Percentiles rank a stretch among this genome's conserved stretches.
Evolutionary conservation across 2,329 filamentous ascomycete species (phyloP).

Genomic region (Pseudogymnoascus sp.): DNA sequence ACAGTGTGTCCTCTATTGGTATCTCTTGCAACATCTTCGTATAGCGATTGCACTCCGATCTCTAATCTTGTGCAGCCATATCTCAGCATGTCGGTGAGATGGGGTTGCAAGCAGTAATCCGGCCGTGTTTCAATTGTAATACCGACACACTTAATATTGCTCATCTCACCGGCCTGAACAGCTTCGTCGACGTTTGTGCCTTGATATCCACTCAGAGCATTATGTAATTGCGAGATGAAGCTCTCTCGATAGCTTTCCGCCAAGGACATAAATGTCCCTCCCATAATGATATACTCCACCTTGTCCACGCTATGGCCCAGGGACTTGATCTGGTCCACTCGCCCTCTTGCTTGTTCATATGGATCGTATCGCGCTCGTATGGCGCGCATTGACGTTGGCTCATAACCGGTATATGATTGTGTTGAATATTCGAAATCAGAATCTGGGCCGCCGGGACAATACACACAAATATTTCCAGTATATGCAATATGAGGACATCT

Average conservation of each 20-base stretch:
- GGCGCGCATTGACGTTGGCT: slow-evolving; percentile 96
- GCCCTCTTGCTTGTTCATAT: slow-evolving; percentile 90
- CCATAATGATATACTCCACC: slow-evolving; percentile 99
- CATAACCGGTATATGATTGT: slow-evolving; percentile 96
- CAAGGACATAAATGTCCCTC: slow-evolving; percentile 97
- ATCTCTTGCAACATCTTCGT: slow-evolving; percentile 96
- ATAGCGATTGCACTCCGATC: slow-evolving; percentile 90
- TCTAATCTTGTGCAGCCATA: slow-evolving; percentile 95
- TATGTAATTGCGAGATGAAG: slow-evolving; percentile 93
- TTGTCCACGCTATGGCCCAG: slow-evolving; percentile 97
- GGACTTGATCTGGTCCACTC: slow-evolving; percentile 93
- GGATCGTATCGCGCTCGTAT: slow-evolving; percentile 96
- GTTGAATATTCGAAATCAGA: slow-evolving; percentile 99
- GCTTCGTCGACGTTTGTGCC: slow-evolving; percentile 92
- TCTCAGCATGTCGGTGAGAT: slow-evolving; percentile 90
- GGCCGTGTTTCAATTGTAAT: slow-evolving; percentile 97
- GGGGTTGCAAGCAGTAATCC: slow-evolving; percentile 94
- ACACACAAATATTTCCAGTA: slow-evolving; percentile 97
- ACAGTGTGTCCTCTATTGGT: slow-evolving; percentile 97
- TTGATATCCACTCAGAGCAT: slow-evolving; percentile 92
- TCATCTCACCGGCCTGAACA: slow-evolving; percentile 89
- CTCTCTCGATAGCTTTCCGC: slow-evolving; percentile 80
- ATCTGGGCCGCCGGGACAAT: slow-evolving; percentile 94
- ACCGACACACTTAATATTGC: slow-evolving; percentile 93
- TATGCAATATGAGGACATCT: slow-evolving; percentile 96